Conservation (phyloP, 2,329 filamentous ascomycete genomes). For the Fusarium sp. region DNA sequence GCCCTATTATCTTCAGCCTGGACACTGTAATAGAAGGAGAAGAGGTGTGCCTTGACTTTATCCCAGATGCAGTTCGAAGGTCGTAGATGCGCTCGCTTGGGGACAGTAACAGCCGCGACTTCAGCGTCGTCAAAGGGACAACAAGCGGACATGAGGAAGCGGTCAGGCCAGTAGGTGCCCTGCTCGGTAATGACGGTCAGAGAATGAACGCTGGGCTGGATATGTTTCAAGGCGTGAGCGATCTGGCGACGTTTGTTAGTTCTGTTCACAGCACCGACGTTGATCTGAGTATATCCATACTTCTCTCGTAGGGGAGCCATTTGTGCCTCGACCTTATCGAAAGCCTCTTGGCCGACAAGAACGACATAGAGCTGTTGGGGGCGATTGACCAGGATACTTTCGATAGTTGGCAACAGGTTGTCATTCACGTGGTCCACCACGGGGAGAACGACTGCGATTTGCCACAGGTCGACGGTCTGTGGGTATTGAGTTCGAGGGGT, state of each 20-base stretch:
- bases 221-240: conserved; percentile 11
- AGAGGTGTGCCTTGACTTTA: conserved; percentile 7
- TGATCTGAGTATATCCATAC: conserved; percentile 13
- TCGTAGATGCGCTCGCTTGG: conserved; percentile 1
- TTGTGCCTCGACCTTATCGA: neutral
- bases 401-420: neutral
- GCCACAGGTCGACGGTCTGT: neutral
- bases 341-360: neutral
- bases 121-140: conserved; percentile 10
- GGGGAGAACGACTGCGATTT: conserved; percentile 21
- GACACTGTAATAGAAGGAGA: conserved; percentile 6
- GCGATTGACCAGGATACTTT: conserved; percentile 18
- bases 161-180: conserved; percentile 16
- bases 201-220: neutral
- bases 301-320: neutral
- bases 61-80: neutral
- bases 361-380: conserved; percentile 16
- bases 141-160: conserved; percentile 17
- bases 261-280: conserved; percentile 29
- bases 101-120: conserved; percentile 25
- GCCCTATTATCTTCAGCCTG: conserved; percentile 13
- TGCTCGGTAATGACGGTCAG: conserved; percentile 32
- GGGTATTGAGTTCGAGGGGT: neutral
- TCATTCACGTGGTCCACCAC: neutral
- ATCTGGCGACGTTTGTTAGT: conserved; percentile 35